Evolutionary conservation across 2,329 filamentous ascomycete genomes (phyloP), one percentile per base, ranked within the genome.

Genomic region (Beauveria sp.): DNA sequence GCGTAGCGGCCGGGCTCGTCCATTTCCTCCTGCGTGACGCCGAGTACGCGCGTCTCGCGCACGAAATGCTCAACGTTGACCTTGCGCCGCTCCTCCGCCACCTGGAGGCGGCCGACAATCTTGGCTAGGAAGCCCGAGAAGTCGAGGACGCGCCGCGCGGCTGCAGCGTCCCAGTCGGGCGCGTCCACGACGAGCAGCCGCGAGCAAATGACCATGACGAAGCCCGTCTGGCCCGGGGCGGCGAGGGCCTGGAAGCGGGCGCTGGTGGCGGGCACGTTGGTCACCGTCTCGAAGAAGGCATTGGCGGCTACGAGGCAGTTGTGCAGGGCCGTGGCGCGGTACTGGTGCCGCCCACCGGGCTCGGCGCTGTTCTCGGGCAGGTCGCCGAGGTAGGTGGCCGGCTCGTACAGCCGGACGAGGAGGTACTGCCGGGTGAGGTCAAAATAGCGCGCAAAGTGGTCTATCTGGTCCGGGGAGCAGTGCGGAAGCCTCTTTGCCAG

Each of bases 391-490:
- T 71, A 65, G 5, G 74, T 75, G 8, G 75, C 75, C 1, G 76
- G 75, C 38, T 77, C 70, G 64, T 77, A 76, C 16, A 76, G 64
- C 8, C 74, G 70, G 28, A 75, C 73, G 3, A 76, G 65, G 14
- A 75, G 67, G 45, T 74, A 74, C n/a, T 73, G 69, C 57, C 74
- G 70, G 48, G 72, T 69, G 18, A 73, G 66, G 49, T 67, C 68
- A 60, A 75, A 72, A 34, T 63, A 62, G 46, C 49, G 67, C 62
- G 69, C 66, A 51, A 53, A 61, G 34, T 64, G 42, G 31, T 63
- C 60, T 38, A 66, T 60, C 22, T 62, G 52, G 12, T 64, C 63
- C 3, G 52, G 31, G 16, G 59, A 51, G 38, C 62, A 58, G 34
- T 59, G 53, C 26, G 64, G 65, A 20, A 60, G 43, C 18, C 57